A percentile compares a stretch with the other conserved stretches of the same genome.
Conservation (phyloP, 345 rosid genomes). For the Pugionium cornutum region DNA sequence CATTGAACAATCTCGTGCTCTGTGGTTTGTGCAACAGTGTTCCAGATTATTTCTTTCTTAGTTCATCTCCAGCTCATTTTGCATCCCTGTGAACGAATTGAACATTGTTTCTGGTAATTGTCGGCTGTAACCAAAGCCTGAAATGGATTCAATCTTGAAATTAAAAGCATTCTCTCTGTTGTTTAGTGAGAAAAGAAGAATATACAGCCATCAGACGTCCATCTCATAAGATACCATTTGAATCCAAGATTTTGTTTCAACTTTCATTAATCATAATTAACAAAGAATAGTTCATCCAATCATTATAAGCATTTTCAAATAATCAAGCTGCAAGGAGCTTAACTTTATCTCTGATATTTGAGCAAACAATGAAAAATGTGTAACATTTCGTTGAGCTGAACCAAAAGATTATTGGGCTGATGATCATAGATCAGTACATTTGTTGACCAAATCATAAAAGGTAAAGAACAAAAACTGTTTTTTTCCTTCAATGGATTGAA, state of each 20-base stretch:
- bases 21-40: constrained; percentile 46
- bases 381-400: constrained; percentile 23
- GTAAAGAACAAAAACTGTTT: constrained; percentile 18
- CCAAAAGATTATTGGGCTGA: constrained; percentile 30
- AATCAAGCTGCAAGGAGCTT: not conserved
- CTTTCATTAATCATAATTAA: not conserved
- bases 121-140: constrained; percentile 73
- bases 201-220: constrained; percentile 96
- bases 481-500: not conserved
- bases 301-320: not conserved
- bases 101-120: constrained; percentile 78
- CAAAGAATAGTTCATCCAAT: not conserved
- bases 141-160: not conserved
- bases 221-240: constrained; percentile 84
- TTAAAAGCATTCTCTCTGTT: not conserved
- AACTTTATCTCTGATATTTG: not conserved
- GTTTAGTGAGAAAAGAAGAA: constrained; percentile 8
- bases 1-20: constrained; percentile 65
- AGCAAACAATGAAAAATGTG: constrained; percentile 17
- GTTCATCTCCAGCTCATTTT: constrained; percentile 66
- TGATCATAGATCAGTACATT: constrained; percentile 13
- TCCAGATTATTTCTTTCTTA: constrained; percentile 65
- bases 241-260: constrained; percentile 44
- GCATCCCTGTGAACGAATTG: constrained; percentile 67
- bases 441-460: constrained; percentile 19